These are phyloP conservation scores for Naganishia liquefaciens DNA, from an alignment of 1,284 basidiomycete genomes.

Conservation along the genomic window DNA sequence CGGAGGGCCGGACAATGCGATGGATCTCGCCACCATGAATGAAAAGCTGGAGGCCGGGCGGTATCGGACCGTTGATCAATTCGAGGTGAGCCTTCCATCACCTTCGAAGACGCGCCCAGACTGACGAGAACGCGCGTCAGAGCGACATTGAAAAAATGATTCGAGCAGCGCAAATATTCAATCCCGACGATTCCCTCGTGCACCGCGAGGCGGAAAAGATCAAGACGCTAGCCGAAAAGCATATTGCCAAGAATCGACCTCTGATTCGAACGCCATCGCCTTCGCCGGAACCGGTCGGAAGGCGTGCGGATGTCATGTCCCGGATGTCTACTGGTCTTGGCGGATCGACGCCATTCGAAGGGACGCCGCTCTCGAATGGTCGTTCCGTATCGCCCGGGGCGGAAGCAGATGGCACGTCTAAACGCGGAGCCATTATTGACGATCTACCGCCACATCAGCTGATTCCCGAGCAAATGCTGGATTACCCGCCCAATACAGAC, in stretches of 20 bases:
- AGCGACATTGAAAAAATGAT: slow-evolving; percentile 46
- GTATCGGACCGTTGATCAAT: slow-evolving; percentile 45
- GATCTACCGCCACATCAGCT: slow-evolving; percentile 37
- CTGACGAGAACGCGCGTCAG: slow-evolving; percentile 34
- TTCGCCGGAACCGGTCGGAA: slow-evolving; percentile 25
- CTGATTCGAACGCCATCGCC: slow-evolving; percentile 49
- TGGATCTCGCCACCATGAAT: slow-evolving; percentile 54
- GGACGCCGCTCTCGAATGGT: slow-evolving; percentile 12
- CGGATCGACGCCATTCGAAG: slow-evolving; percentile 10
- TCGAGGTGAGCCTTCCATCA: slow-evolving; percentile 42
- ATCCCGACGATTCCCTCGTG: slow-evolving; percentile 46
- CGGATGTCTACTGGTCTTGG: slow-evolving; percentile 16
- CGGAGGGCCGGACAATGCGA: slow-evolving; percentile 53
- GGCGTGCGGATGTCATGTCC: background rate
- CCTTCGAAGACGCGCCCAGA: background rate
- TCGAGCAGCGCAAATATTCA: slow-evolving; percentile 48
- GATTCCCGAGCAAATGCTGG: slow-evolving; percentile 51
- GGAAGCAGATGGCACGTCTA: background rate
- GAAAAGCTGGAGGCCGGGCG: slow-evolving; percentile 47
- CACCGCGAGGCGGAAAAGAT: slow-evolving; percentile 46
- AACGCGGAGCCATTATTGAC: background rate
- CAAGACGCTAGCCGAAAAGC: slow-evolving; percentile 46
- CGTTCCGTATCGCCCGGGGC: slow-evolving; percentile 25
- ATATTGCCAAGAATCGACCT: slow-evolving; percentile 46
- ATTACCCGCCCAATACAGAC: slow-evolving; percentile 47